These are phyloP conservation scores for Venturia pyrina DNA, from an alignment of 2,329 filamentous ascomycete genomes.

Conservation along the genomic window DNA sequence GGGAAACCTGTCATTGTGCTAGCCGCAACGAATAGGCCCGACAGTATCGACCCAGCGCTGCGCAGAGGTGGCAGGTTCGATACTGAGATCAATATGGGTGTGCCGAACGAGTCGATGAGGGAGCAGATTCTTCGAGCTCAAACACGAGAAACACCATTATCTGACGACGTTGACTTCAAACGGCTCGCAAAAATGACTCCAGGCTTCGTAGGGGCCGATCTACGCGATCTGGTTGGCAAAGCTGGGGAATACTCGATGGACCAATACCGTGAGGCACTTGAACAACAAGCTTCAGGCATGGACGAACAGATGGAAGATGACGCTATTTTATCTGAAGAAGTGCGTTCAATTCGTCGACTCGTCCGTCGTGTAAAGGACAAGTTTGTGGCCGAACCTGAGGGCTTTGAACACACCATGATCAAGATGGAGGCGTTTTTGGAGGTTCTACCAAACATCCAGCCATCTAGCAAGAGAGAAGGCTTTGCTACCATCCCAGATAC, in stretches of 20 bases:
- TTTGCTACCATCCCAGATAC: conserved; percentile 91
- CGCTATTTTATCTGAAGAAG: conserved; percentile 16
- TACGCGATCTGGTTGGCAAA: conserved; percentile 61
- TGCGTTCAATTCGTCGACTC: conserved; percentile 31
- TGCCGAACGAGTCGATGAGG: conserved; percentile 70
- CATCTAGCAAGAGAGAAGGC: conserved; percentile 81
- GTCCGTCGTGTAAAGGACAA: conserved; percentile 41
- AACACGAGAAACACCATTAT: conserved; percentile 54
- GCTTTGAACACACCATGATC: conserved; percentile 46
- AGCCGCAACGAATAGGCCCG: conserved; percentile 81
- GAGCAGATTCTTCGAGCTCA: conserved; percentile 69
- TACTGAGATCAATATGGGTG: conserved; percentile 75
- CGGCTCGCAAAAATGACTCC: conserved; percentile 74
- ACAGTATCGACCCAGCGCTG: conserved; percentile 72
- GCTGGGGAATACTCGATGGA: conserved; percentile 56
- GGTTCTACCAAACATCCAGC: conserved; percentile 65
- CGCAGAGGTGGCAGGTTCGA: conserved; percentile 68
- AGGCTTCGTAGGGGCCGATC: conserved; percentile 85
- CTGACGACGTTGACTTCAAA: conserved; percentile 61
- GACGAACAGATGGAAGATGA: conserved; percentile 21
- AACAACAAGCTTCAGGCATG: conserved; percentile 27
- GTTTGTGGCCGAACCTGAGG: conserved; percentile 40
- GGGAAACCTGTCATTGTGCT: conserved; percentile 78
- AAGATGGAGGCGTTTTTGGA: conserved; percentile 60
- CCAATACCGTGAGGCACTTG: conserved; percentile 44